Conservation (phyloP, 1,284 basidiomycete genomes). For the Exobasidium cylindrosporum region DNA sequence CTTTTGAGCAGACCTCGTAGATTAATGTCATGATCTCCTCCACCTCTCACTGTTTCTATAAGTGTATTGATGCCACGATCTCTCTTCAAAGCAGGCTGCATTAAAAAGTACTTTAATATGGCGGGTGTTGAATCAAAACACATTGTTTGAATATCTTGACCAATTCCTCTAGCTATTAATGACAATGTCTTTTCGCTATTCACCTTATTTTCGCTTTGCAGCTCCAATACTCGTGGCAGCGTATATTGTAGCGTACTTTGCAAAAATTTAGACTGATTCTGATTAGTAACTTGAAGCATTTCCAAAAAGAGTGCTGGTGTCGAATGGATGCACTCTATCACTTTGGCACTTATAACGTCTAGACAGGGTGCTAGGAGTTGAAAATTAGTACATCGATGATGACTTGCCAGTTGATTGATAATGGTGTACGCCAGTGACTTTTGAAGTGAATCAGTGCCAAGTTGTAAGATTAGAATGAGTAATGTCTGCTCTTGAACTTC, state of each 20-base stretch:
- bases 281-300: conserved; percentile 40
- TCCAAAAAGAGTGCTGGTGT: conserved; percentile 42
- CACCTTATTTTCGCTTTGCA: conserved; percentile 24
- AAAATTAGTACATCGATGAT: conserved; percentile 41
- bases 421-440: conserved; percentile 41
- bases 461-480: conserved; percentile 29
- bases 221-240: conserved; percentile 42
- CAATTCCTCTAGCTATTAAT: conserved; percentile 39
- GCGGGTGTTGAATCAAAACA: conserved; percentile 44
- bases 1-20: conserved; percentile 12
- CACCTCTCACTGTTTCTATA: conserved; percentile 5
- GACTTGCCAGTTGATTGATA: conserved; percentile 38
- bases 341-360: conserved; percentile 31
- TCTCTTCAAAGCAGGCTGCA: conserved; percentile 1
- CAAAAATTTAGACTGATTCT: conserved; percentile 46
- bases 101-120: conserved; percentile 43
- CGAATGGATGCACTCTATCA: conserved; percentile 40
- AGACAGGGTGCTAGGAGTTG: conserved; percentile 47
- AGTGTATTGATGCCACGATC: conserved; percentile 12
- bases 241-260: conserved; percentile 45
- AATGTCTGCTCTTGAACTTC: conserved; percentile 29
- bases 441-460: conserved; percentile 27
- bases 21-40: neutral
- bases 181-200: conserved; percentile 27
- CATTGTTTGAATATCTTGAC: conserved; percentile 33